phyloP scores from a whole-genome alignment of 2,329 filamentous ascomycete genomes.

The Alternaria postmessia region DNA sequence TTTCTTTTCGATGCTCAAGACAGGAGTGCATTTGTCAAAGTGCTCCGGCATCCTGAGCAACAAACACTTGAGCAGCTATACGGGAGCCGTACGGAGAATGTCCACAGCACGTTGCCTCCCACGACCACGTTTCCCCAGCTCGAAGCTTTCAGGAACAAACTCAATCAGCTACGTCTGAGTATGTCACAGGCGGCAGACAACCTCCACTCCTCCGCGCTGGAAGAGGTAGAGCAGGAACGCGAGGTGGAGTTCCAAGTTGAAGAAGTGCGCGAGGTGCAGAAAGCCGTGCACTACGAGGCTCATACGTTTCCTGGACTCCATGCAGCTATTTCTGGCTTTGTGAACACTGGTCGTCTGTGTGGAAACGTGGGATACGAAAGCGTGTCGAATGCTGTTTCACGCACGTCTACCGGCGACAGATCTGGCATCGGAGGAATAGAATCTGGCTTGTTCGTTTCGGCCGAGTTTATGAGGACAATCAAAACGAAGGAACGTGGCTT shows the following conservation, averaged over 20 bases:
- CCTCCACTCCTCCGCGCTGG: slow-evolving; percentile 57
- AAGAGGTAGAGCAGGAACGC: slow-evolving; percentile 66
- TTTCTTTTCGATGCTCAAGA: slow-evolving; percentile 50
- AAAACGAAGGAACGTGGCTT: slow-evolving; percentile 30
- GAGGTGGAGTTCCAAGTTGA: slow-evolving; percentile 68
- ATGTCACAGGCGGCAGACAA: slow-evolving; percentile 36
- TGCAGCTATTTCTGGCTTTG: too few species aligned
- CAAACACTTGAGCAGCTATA: slow-evolving; percentile 61
- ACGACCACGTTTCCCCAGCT: too few species aligned
- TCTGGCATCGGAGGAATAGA: too few species aligned
- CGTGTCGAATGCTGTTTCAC: too few species aligned
- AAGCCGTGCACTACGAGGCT: slow-evolving; percentile 51
- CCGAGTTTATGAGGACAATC: slow-evolving; percentile 28
- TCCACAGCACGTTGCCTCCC: too few species aligned
- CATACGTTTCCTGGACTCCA: slow-evolving; percentile 57
- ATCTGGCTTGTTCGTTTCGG: too few species aligned
- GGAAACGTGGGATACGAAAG: too few species aligned
- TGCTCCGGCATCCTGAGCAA: slow-evolving; percentile 61
- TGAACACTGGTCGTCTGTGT: too few species aligned
- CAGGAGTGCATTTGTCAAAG: slow-evolving; percentile 52
- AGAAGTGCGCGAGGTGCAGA: slow-evolving; percentile 62
- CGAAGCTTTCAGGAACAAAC: too few species aligned
- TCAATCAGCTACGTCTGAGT: too few species aligned
- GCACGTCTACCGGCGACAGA: too few species aligned
- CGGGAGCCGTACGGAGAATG: too few species aligned